Evolutionary conservation across 306 rosid species (phyloP), one percentile per base, ranked within the genome.

Genomic region (Dicorynia guianensis): DNA sequence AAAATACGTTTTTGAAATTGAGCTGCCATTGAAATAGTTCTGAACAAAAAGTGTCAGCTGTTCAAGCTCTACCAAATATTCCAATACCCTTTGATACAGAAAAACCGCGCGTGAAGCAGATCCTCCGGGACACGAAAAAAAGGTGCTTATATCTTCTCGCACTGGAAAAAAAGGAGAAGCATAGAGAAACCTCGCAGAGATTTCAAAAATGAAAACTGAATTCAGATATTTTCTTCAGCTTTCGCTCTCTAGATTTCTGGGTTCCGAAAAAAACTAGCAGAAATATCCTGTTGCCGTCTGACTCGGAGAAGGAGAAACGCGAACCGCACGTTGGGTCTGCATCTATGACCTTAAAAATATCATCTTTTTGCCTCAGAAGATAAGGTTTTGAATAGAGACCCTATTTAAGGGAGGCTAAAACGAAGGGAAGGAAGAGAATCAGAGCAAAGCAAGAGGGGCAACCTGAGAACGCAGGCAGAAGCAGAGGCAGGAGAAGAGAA

Each of bases 181-280:
- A 17, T 1, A 33, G 79, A 60, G 13, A 84, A 60, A 72, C 46
- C 30, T 78, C 80, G 73, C 63, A 49, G 50, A 80, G 46, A 50
- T 77, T 77, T 81, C 33, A 54, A 77, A 35, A 67, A 15, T 67
- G 11, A 54, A 79, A 61, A 25, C 54, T 43, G 71, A 79, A 77
- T 74, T 59, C 20, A 69, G 74, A 80, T 81, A 34, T 75, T 34
- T 58, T 25, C 30, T 25, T 25, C 30, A 25, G 48, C 0, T 66
- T 60, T 20, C 47, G 5, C 56, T 50, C 43, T 48, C 86, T 79
- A 81, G 89, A 85, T 81, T 85, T 67, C 78, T 48, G 89, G 88
- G 77, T 14, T 19, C 15, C 4, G 46, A 48, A 36, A 67, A 62
- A 50, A 55, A 57, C 53, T 0, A 72, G 34, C 42, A 42, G 30